Conservation (phyloP, 306 rosid genomes). For the Quercus bicolor region DNA sequence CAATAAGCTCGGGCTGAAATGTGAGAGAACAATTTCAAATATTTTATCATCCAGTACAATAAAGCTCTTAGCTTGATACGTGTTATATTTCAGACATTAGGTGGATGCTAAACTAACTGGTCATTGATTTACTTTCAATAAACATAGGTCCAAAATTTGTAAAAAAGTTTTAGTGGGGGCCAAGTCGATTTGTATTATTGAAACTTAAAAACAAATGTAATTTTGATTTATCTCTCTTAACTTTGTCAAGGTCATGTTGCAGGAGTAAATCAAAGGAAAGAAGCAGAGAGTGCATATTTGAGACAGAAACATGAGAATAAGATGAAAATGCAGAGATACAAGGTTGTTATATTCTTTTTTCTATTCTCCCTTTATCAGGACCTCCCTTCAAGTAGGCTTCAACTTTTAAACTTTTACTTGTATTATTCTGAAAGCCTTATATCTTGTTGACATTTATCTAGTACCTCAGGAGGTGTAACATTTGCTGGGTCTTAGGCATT, state of each 20-base stretch:
- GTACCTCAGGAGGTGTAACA: not conserved
- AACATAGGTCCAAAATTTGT: not conserved
- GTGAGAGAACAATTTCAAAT: not conserved
- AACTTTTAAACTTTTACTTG: not conserved
- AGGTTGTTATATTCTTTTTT: constrained; percentile 39
- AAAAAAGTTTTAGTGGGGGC: not conserved
- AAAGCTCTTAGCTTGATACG: not conserved
- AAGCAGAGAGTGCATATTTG: constrained; percentile 60
- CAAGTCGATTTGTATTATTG: not conserved
- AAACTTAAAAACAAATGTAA: not conserved
- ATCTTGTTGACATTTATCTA: not conserved
- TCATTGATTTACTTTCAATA: not conserved
- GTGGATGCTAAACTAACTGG: not conserved
- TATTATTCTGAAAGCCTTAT: not conserved
- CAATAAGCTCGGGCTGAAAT: not conserved
- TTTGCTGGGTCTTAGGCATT: not conserved
- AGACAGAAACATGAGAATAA: constrained; percentile 46
- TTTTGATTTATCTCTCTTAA: not conserved
- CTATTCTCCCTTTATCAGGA: not conserved
- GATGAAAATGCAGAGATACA: constrained; percentile 54
- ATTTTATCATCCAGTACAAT: not conserved
- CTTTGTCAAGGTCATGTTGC: constrained; percentile 24
- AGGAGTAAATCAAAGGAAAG: constrained; percentile 46
- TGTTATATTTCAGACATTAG: not conserved
- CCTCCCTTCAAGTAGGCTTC: not conserved